Conservation (phyloP, 208 protist species). For the Crithidia fasciculata region DNA sequence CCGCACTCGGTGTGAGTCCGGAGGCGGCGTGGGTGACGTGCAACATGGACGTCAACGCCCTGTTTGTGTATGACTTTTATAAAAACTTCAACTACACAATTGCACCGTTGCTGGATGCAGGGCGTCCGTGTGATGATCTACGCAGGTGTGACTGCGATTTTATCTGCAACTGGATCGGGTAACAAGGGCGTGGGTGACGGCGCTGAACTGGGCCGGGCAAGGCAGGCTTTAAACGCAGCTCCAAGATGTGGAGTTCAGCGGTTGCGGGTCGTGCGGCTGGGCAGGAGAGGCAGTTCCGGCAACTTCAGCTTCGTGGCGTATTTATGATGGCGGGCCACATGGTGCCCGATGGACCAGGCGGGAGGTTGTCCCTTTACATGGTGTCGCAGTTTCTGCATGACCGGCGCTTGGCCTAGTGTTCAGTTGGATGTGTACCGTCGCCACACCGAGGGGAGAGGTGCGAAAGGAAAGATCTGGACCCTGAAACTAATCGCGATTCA, state of each 20-base stretch:
- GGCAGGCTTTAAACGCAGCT: conserved; percentile 47
- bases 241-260: conserved; percentile 34
- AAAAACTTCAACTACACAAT: conserved; percentile 68
- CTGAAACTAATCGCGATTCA: no score
- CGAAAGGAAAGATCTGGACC: no score
- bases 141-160: conserved; percentile 89
- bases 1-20: conserved; percentile 58
- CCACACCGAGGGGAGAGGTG: no score
- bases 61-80: conserved; percentile 70
- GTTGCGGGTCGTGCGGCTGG: conserved; percentile 30
- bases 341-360: conserved; percentile 88
- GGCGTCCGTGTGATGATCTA: conserved; percentile 90
- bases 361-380: conserved; percentile 51
- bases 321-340: conserved; percentile 86
- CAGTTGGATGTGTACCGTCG: no score
- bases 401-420: no score
- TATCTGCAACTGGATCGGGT: conserved; percentile 93
- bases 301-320: conserved; percentile 75
- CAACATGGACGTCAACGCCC: conserved; percentile 52
- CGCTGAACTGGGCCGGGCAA: conserved; percentile 74
- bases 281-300: conserved; percentile 28
- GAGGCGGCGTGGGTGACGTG: conserved; percentile 57
- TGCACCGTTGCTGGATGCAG: conserved; percentile 49
- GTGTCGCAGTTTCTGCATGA: conserved; percentile 36
- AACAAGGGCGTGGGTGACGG: conserved; percentile 79